phyloP scores from a whole-genome alignment of 2,329 filamentous ascomycete genomes.

The Alternaria postmessia region DNA sequence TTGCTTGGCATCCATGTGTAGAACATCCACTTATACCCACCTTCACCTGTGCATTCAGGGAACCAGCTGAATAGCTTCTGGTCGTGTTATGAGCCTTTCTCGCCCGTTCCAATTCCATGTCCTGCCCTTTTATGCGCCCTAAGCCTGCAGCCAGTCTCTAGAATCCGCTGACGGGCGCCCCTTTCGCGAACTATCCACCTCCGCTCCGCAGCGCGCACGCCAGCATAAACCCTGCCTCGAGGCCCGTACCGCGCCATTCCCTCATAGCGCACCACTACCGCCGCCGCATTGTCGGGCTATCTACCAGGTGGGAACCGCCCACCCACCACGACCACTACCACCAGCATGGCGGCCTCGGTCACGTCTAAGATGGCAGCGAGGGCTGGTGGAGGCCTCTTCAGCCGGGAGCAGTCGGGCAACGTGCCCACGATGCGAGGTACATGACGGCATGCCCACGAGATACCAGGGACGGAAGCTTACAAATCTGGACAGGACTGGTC shows the following conservation, averaged over 20 bases:
- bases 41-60: conserved; percentile 30
- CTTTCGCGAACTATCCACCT: conserved; percentile 30
- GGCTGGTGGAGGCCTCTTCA: conserved; percentile 51
- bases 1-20: conserved; percentile 27
- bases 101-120: conserved; percentile 14
- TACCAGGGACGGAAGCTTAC: conserved; percentile 22
- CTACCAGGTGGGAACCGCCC: conserved; percentile 44
- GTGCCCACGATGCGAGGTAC: conserved; percentile 53
- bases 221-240: conserved; percentile 38
- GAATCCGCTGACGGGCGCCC: conserved; percentile 25
- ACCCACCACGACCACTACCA: conserved; percentile 31
- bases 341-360: conserved; percentile 35
- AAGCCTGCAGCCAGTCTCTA: conserved; percentile 27
- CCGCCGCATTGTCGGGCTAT: conserved; percentile 40
- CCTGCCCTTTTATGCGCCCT: conserved; percentile 15
- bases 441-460: neutral
- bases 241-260: conserved; percentile 11
- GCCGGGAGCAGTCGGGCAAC: conserved; percentile 53
- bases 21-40: conserved; percentile 33
- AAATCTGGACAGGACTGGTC: conserved; percentile 71
- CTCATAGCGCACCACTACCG: conserved; percentile 12
- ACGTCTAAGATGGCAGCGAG: conserved; percentile 50
- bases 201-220: conserved; percentile 30
- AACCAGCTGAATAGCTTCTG: conserved; percentile 35
- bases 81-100: conserved; percentile 28